A percentile compares a stretch with the other conserved stretches of the same genome.
phyloP scores from a whole-genome alignment of 75 land plant genomes.

The Pinus tabuliformis region DNA sequence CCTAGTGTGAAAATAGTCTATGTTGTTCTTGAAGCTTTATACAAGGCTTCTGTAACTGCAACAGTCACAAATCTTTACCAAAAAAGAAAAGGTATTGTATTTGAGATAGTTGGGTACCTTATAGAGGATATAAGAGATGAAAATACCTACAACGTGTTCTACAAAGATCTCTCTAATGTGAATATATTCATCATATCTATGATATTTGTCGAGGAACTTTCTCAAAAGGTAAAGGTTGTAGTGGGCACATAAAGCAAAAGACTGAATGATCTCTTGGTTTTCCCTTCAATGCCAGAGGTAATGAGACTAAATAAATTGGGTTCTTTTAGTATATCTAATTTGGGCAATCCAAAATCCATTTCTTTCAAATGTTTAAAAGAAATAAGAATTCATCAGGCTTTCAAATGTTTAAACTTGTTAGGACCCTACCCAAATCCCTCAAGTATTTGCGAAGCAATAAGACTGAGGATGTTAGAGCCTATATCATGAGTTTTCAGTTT shows the following conservation, averaged over 20 bases:
- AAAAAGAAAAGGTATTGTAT: constrained; percentile 11
- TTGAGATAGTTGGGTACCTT: no score
- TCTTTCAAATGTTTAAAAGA: neutral
- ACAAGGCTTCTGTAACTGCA: constrained; percentile 86
- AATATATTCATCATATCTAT: constrained; percentile 96
- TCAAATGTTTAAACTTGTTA: constrained; percentile 94
- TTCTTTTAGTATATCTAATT: constrained; percentile 57
- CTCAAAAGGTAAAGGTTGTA: constrained; percentile 83
- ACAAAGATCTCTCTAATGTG: constrained; percentile 81
- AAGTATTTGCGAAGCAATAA: constrained; percentile 96
- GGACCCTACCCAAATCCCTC: constrained; percentile 94
- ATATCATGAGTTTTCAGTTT: constrained; percentile 94
- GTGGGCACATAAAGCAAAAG: constrained; percentile 85
- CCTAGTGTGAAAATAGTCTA: constrained; percentile 90
- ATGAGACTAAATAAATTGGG: no score
- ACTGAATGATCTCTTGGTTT: constrained; percentile 91
- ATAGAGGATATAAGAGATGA: no score
- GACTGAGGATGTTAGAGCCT: constrained; percentile 92
- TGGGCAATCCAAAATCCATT: constrained; percentile 95
- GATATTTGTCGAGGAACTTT: constrained; percentile 97
- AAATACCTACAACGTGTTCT: constrained; percentile 64
- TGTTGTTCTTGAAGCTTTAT: constrained; percentile 95
- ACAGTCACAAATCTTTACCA: constrained; percentile 74
- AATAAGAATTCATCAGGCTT: constrained; percentile 79
- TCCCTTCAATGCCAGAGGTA: constrained; percentile 10